Evolutionary conservation across 2,329 filamentous ascomycete genomes (phyloP), one percentile per base, ranked within the genome.

Genomic region (Cordyceps sp.): DNA sequence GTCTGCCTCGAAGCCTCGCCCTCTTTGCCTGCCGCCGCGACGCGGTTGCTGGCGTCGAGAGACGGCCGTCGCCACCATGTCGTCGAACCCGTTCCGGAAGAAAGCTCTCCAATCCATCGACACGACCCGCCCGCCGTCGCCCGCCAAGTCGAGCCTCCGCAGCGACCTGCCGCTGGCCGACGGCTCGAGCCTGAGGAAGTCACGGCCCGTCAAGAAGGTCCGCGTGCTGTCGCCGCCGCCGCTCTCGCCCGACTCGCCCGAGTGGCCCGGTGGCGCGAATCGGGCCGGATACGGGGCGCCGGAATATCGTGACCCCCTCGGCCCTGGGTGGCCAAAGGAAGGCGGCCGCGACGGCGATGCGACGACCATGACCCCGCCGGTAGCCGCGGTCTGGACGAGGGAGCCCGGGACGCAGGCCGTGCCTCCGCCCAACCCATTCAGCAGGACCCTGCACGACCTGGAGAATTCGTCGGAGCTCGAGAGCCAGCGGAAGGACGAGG

Each of bases 171-270:
- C 33, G 20, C 35, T 34, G 9, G 33, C 29, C 6, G 29, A 31
- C 31, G 20, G 23, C 15, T 28, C 28, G 16, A 24, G 52, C 45
- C 40, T 58, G 43, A 41, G 37, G 31, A 64, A 53, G 40, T 48
- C 50, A 26, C 80, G 66, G 58, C 59, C 70, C 25, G 61, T 68
- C 36, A 78, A 79, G 54, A 78, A 70, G 45, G 76, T 81, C 37
- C 70, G 75, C 45, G 67, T 78, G 8, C 64, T 75, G 46, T 75
- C 71, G 26, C 73, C 73, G 32, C 71, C 70, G 36, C 70, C 71
- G 4, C 63, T 66, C n/a, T 66, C 66, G 10, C 65, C 68, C 41
- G 66, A 70, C 40, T 67, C 65, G 19, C 48, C 51, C 15, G 49
- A 49, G 36, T 53, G 44, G 50, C 54, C 26, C n/a, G n/a, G n/a